These are phyloP conservation scores for Botrytis byssoidea DNA, from an alignment of 2,329 filamentous ascomycete species.

Conservation along the genomic window DNA sequence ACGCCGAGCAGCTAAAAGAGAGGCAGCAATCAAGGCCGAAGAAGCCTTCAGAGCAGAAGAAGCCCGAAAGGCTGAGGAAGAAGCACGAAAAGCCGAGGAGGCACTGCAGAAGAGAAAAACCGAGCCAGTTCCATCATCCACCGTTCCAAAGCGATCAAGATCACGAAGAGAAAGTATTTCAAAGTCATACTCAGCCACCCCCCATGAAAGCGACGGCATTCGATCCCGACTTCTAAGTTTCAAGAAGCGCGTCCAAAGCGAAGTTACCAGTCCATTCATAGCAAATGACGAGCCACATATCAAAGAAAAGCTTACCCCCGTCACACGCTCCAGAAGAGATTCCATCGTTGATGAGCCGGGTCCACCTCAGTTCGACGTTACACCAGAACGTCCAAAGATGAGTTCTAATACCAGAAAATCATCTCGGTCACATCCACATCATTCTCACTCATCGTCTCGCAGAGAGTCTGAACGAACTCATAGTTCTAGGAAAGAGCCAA, in stretches of 20 bases:
- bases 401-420: constrained; percentile 12
- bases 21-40: constrained; percentile 10
- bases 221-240: constrained; percentile 9
- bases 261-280: constrained; percentile 34
- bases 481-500: constrained; percentile 19
- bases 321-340: constrained; percentile 1
- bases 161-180: constrained; percentile 16
- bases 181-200: neutral
- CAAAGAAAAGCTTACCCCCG: constrained; percentile 26
- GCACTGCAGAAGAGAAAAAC: neutral
- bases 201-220: constrained; percentile 9
- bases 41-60: constrained; percentile 8
- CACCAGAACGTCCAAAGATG: constrained; percentile 3
- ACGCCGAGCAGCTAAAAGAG: constrained; percentile 27
- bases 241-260: constrained; percentile 24
- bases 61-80: neutral
- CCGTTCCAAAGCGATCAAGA: constrained; percentile 9
- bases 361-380: constrained; percentile 14
- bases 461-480: constrained; percentile 9
- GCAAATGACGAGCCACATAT: constrained; percentile 30
- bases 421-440: constrained; percentile 17
- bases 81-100: constrained; percentile 7
- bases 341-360: constrained; percentile 5
- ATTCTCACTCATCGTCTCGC: constrained; percentile 17
- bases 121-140: neutral